Evolutionary conservation across 148 eudicot species (phyloP), one percentile per base, ranked within the genome.

Genomic region (Polygonum maritimum): DNA sequence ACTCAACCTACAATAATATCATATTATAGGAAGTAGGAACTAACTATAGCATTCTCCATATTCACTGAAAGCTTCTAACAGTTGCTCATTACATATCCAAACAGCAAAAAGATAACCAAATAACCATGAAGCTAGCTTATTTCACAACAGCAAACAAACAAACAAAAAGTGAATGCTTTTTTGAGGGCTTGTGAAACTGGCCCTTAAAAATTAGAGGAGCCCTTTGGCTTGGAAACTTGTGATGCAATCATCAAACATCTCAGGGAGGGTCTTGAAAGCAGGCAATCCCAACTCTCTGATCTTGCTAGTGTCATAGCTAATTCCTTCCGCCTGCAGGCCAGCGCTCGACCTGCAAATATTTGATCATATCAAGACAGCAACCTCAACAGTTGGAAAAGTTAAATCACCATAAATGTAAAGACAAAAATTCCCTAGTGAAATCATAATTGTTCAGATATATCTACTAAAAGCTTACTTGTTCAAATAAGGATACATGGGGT

Each of bases 181-280:
- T 26, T 26, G 31, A 26, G 31, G 1, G 31, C 31, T 26, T 26
- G 31, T 26, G 31, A 44, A 40, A 44, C 47, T 44, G 47, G 11
- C 9, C 57, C 31, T 15, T 51, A 51, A n/a, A 5, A 1, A 51
- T 51, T 51, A 51, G 3, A 51, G 57, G 11, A 51, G 81, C 44
- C 97, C 98, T 77, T 86, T 94, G 5, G 84, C 85, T 74, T 89
- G 97, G 79, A 94, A 90, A 82, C 93, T 91, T 76, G 70, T 80
- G 79, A 94, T 82, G 84, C 94, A 94, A 74, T 94, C 94, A 79
- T 88, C 93, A 77, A 94, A 91, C 98, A 94, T 94, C 75, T 88
- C 82, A 60, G 86, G 83, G 54, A 94, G 81, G 21, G 91, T 69
- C 81, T 85, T 93, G 40, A 91, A 76, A 26, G 86, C 87, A 63